Evolutionary conservation across 2,329 filamentous ascomycete genomes (phyloP).

Genomic region (Cryphonectria japonica): DNA sequence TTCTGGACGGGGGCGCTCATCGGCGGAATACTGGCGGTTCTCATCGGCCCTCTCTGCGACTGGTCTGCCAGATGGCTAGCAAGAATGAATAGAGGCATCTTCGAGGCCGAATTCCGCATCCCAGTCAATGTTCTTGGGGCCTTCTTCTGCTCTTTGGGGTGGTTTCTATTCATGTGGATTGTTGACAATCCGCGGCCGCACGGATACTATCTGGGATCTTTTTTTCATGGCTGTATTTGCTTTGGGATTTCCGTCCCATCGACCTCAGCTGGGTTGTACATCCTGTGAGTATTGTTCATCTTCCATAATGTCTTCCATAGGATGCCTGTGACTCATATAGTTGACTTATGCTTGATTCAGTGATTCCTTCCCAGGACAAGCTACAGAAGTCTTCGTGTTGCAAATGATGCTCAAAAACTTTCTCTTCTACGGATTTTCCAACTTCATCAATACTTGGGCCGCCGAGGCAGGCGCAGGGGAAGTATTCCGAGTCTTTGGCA

Average conservation of each 20-base stretch:
- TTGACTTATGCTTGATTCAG: slow-evolving; percentile 21
- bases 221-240: slow-evolving; percentile 30
- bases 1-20: slow-evolving; percentile 47
- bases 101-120: slow-evolving; percentile 34
- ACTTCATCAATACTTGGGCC: slow-evolving; percentile 39
- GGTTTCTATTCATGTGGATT: slow-evolving; percentile 33
- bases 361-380: slow-evolving; percentile 37
- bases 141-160: slow-evolving; percentile 29
- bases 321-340: no score
- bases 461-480: slow-evolving; percentile 34
- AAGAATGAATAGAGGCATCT: slow-evolving; percentile 27
- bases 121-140: slow-evolving; percentile 30
- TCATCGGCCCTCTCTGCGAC: slow-evolving; percentile 33
- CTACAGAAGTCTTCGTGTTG: slow-evolving; percentile 40
- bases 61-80: slow-evolving; percentile 31
- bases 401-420: slow-evolving; percentile 43
- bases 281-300: slow-evolving; percentile 35
- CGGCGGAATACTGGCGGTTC: slow-evolving; percentile 43
- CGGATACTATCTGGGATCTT: slow-evolving; percentile 30
- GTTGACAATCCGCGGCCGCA: slow-evolving; percentile 28
- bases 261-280: slow-evolving; percentile 37
- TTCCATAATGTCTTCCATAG: no score
- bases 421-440: slow-evolving; percentile 40
- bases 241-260: slow-evolving; percentile 32
- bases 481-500: slow-evolving; percentile 38